Evolutionary conservation across 768 basidiomycete species (phyloP), one percentile per base, ranked within the genome.

Genomic region (Sistotremastrum suecicum): DNA sequence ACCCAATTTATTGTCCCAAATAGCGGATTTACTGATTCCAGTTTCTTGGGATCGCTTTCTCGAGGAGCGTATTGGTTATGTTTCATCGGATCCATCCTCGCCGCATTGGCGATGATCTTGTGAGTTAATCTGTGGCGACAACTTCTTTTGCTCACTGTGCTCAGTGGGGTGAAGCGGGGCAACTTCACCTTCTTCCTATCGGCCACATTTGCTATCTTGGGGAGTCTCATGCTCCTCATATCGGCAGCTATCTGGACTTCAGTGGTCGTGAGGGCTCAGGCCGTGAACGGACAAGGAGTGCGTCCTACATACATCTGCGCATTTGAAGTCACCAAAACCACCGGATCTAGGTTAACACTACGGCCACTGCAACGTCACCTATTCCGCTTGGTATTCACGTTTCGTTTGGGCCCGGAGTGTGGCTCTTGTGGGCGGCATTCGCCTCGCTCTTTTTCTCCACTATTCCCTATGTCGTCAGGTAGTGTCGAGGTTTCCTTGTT

Each of bases 391-490:
- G 83, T 36, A 81, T 89, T 38, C 58, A 64, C 8, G 71, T 86
- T 5, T 69, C 78, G 1, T 64, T 67, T 8, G 85, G 83, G 9
- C 62, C 67, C 43, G 85, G 72, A 20, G 55, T 87, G 46, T 77
- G 68, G 60, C 62, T 88, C 39, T 64, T 75, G 6, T 89, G 86
- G 86, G 80, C 79, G 1, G 73, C 83, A 3, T 84, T 83, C 57
- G 80, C 69, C 30, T 74, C 73, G 56, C 66, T 87, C 35, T 59
- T 75, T 35, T 66, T 70, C 12, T 84, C 85, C 1, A 64, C 78
- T 42, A 57, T 83, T 37, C 86, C 86, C 9, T 88, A 86, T 56
- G 71, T 83, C 69, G 70, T 85, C 53, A 85, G 77, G 84, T 84
- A 50, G 39, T 77, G 20, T 20, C 20, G 5, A 41, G 12, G 41